phyloP scores from a whole-genome alignment of 257 asterid genomes.

The Cinchona pubescens region DNA sequence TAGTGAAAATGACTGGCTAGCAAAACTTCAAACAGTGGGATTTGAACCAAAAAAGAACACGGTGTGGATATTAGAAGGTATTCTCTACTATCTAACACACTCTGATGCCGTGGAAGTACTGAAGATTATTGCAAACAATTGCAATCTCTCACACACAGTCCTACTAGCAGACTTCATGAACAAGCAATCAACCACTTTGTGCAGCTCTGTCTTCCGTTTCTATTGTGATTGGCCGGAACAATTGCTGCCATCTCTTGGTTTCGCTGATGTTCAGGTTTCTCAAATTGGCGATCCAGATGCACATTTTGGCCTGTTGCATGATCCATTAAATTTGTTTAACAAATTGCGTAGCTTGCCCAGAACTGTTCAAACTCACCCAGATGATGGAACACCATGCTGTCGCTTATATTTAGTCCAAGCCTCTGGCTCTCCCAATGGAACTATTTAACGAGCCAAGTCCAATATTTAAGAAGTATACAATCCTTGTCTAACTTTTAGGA shows the following conservation, averaged over 20 bases:
- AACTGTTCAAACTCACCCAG: conserved; percentile 75
- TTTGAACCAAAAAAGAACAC: conserved; percentile 64
- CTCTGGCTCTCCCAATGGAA: conserved; percentile 63
- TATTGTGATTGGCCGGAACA: conserved; percentile 94
- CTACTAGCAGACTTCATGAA: conserved; percentile 94
- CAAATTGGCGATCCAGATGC: conserved; percentile 98
- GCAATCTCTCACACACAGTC: conserved; percentile 63
- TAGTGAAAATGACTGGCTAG: conserved; percentile 76
- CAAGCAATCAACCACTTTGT: conserved; percentile 79
- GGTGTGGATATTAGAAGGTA: conserved; percentile 88
- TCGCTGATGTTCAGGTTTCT: conserved; percentile 78
- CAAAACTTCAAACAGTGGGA: conserved; percentile 79
- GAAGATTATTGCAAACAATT: conserved; percentile 56
- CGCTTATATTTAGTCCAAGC: conserved; percentile 86
- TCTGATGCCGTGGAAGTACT: conserved; percentile 74
- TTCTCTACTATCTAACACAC: conserved; percentile 74
- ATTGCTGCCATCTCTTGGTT: conserved; percentile 79
- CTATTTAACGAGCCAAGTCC: conserved; percentile 29
- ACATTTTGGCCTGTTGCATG: conserved; percentile 78
- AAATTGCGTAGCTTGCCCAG: conserved; percentile 81
- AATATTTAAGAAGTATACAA: conserved; percentile 23
- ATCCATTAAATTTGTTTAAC: conserved; percentile 79
- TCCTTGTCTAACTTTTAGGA: conserved; percentile 7
- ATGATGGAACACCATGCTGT: conserved; percentile 88
- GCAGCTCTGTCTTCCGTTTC: conserved; percentile 76